Conservation (phyloP, 805 yeast species). For the Yamadazyma akitaensis region DNA sequence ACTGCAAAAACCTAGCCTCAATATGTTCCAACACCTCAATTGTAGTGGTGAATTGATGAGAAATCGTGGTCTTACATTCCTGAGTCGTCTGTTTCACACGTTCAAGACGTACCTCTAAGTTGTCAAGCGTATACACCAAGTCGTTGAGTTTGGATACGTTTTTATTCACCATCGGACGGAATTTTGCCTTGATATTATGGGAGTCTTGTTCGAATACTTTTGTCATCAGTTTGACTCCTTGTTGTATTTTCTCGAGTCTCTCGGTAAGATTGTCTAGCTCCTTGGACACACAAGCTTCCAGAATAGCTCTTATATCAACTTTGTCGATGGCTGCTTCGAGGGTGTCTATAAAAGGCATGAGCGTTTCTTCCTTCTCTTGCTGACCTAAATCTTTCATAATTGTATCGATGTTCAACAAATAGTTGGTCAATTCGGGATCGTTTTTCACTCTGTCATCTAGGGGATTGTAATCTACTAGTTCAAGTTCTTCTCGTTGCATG, state of each 20-base stretch:
- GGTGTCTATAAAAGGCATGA: slow-evolving; percentile 9
- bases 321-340: slow-evolving; percentile 3
- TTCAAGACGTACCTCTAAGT: slow-evolving; percentile 25
- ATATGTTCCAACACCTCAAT: slow-evolving; percentile 32
- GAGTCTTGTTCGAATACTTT: slow-evolving; percentile 18
- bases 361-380: background rate
- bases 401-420: slow-evolving; percentile 27
- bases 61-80: slow-evolving; percentile 23
- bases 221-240: slow-evolving; percentile 18
- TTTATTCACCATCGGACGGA: slow-evolving; percentile 24
- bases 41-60: slow-evolving; percentile 24
- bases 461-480: slow-evolving; percentile 4
- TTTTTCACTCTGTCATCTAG: slow-evolving; percentile 7
- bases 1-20: slow-evolving; percentile 24
- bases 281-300: background rate
- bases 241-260: slow-evolving; percentile 19
- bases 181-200: slow-evolving; percentile 17
- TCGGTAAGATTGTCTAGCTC: slow-evolving; percentile 17
- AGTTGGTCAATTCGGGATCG: slow-evolving; percentile 21
- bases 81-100: slow-evolving; percentile 22
- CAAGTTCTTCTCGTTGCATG: slow-evolving; percentile 6
- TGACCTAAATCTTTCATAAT: slow-evolving; percentile 9
- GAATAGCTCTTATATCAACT: too few species aligned
- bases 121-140: slow-evolving; percentile 22
- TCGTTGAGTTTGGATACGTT: slow-evolving; percentile 27